phyloP scores from a whole-genome alignment of 1,139 yeast species.

The Yamadazyma dendronema region DNA sequence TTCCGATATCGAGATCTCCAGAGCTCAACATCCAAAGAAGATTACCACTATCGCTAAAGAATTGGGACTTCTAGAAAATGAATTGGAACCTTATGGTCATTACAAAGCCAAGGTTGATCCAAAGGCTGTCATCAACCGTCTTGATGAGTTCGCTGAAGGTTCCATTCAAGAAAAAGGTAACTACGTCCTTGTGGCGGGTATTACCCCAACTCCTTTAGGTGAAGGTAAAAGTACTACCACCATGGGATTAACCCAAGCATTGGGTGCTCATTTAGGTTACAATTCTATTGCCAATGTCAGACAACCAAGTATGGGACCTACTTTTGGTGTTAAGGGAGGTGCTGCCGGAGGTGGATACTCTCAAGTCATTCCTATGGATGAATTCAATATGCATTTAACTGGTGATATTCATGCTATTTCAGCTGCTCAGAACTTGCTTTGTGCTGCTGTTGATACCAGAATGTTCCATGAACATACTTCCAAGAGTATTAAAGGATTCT shows the following conservation, averaged over 20 bases:
- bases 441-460: constrained; percentile 83
- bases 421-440: constrained; percentile 73
- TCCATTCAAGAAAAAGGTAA: constrained; percentile 46
- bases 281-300: constrained; percentile 78
- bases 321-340: constrained; percentile 86
- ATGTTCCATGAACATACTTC: constrained; percentile 79
- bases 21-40: constrained; percentile 69
- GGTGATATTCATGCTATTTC: constrained; percentile 85
- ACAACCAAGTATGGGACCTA: constrained; percentile 88
- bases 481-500: constrained; percentile 61
- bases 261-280: constrained; percentile 69
- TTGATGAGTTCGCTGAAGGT: constrained; percentile 56
- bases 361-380: constrained; percentile 87
- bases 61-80: constrained; percentile 58
- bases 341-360: constrained; percentile 90
- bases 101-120: constrained; percentile 73
- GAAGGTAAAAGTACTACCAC: constrained; percentile 84
- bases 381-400: constrained; percentile 79
- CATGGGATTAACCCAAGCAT: constrained; percentile 75
- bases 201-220: constrained; percentile 80
- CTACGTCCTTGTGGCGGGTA: constrained; percentile 74
- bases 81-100: constrained; percentile 71
- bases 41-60: constrained; percentile 64
- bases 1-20: constrained; percentile 71
- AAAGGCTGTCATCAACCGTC: constrained; percentile 51